phyloP scores from a whole-genome alignment of 176 grass and related monocot genomes.

The Metroxylon sagu region DNA sequence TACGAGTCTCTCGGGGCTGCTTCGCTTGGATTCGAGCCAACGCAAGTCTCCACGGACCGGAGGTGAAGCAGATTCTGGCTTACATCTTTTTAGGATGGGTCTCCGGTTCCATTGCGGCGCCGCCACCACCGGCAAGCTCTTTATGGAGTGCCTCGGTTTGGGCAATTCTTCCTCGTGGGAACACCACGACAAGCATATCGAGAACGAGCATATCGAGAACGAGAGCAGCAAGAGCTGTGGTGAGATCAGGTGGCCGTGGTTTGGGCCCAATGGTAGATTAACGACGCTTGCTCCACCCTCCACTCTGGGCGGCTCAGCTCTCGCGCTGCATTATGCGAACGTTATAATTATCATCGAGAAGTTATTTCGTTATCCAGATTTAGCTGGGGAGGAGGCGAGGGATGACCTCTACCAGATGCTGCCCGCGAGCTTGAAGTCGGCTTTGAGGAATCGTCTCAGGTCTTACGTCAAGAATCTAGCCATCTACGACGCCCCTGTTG shows the following conservation, averaged over 20 bases:
- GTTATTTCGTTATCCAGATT: slow-evolving; percentile 76
- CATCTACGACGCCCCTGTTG: slow-evolving; percentile 86
- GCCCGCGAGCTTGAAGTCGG: slow-evolving; percentile 48
- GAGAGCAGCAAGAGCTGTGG: slow-evolving; percentile 17
- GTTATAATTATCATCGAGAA: slow-evolving; percentile 89
- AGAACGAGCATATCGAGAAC: slow-evolving; percentile 45
- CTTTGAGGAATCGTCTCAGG: slow-evolving; percentile 41
- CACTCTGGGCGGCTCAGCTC: slow-evolving; percentile 69
- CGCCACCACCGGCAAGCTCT: slow-evolving; percentile 51
- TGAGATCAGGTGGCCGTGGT: slow-evolving; percentile 21
- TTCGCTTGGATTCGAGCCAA: slow-evolving; percentile 8
- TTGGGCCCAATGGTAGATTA: slow-evolving; percentile 70
- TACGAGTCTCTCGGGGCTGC: slow-evolving; percentile 25
- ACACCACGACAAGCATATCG: slow-evolving; percentile 44
- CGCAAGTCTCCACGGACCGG: slow-evolving; percentile 27
- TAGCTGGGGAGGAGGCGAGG: slow-evolving; percentile 84
- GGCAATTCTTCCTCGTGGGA: slow-evolving; percentile 36
- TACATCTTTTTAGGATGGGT: not conserved
- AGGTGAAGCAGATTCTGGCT: not conserved
- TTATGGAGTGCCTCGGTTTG: slow-evolving; percentile 84
- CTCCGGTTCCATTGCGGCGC: slow-evolving; percentile 45
- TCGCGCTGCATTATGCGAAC: slow-evolving; percentile 81
- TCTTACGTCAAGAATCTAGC: slow-evolving; percentile 52
- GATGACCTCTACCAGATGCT: slow-evolving; percentile 95
- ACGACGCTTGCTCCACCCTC: slow-evolving; percentile 51